A percentile compares a stretch with the other conserved stretches of the same genome.
Evolutionary conservation across 2,329 filamentous ascomycete species (phyloP).

Genomic region (Monosporascus sp.): DNA sequence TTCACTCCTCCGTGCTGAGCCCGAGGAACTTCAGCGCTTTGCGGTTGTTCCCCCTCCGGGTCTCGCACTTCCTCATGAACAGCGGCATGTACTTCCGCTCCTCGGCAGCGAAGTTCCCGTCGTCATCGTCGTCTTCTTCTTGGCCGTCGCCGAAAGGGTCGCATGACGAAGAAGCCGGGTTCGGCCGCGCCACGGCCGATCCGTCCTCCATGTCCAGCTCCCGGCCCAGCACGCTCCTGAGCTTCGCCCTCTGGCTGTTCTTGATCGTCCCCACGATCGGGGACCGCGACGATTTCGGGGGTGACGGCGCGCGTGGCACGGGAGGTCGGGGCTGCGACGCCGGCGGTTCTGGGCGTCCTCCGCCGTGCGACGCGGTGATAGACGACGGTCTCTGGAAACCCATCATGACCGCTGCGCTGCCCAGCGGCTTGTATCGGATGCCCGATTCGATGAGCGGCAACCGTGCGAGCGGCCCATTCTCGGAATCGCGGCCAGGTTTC

Average conservation of each 20-base stretch:
- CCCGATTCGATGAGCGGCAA: conserved; percentile 13
- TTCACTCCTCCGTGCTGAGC: conserved; percentile 16
- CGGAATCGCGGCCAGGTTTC: not conserved
- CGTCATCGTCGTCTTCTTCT: conserved; percentile 36
- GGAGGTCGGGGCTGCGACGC: conserved; percentile 2
- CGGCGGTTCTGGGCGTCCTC: not conserved
- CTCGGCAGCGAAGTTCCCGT: conserved; percentile 41
- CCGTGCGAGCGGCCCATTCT: conserved; percentile 4
- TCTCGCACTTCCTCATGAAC: conserved; percentile 31
- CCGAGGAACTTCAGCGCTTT: conserved; percentile 53
- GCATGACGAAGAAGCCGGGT: not conserved
- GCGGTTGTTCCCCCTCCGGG: conserved; percentile 37
- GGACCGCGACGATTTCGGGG: conserved; percentile 18
- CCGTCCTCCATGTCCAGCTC: conserved; percentile 4
- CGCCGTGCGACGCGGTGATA: conserved; percentile 19
- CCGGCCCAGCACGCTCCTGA: conserved; percentile 18
- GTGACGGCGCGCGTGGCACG: conserved; percentile 7
- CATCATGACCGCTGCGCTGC: conserved; percentile 19
- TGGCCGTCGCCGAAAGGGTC: conserved; percentile 29
- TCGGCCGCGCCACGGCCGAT: not conserved
- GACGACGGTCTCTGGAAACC: conserved; percentile 9
- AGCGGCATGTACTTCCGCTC: conserved; percentile 50
- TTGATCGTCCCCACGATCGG: conserved; percentile 30
- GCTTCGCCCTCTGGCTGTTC: conserved; percentile 27
- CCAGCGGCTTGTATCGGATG: conserved; percentile 17